Evolutionary conservation across 257 asterid species (phyloP).

Genomic region (Apocynum venetum): DNA sequence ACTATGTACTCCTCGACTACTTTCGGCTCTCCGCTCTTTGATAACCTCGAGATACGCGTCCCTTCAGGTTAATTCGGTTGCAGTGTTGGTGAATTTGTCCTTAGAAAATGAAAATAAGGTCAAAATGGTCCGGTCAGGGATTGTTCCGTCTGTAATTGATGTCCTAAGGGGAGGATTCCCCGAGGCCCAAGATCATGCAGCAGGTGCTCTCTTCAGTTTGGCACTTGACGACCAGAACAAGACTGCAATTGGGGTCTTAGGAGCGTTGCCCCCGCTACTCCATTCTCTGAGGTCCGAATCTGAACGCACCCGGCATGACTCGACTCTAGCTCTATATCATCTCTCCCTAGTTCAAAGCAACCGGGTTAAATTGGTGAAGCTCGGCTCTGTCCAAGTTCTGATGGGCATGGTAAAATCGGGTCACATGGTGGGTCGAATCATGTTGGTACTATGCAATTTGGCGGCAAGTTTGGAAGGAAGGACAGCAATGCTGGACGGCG

Average conservation of each 20-base stretch:
- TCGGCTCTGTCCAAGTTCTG: conserved; percentile 60
- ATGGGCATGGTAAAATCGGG: conserved; percentile 68
- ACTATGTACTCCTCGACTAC: conserved; percentile 65
- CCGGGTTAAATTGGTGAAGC: conserved; percentile 69
- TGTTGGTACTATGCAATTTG: conserved; percentile 61
- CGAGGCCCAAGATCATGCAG: conserved; percentile 92
- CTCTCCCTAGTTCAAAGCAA: conserved; percentile 77
- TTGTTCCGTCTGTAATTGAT: conserved; percentile 74
- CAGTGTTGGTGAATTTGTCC: conserved; percentile 77
- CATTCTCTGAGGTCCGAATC: conserved; percentile 74
- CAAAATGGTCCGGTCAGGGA: conserved; percentile 84
- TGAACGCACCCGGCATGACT: conserved; percentile 78
- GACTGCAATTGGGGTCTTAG: conserved; percentile 90
- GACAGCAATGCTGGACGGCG: conserved; percentile 69
- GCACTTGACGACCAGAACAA: conserved; percentile 84
- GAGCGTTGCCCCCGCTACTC: conserved; percentile 78
- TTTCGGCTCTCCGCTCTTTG: conserved; percentile 46
- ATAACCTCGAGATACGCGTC: conserved; percentile 51
- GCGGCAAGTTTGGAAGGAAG: conserved; percentile 75
- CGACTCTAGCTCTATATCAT: conserved; percentile 80
- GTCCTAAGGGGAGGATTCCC: conserved; percentile 54
- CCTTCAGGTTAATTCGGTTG: conserved; percentile 74
- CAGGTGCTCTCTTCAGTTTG: conserved; percentile 83
- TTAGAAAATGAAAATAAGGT: conserved; percentile 77
- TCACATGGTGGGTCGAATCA: conserved; percentile 55